These are phyloP conservation scores for Nyctanthes arbortristis DNA, from an alignment of 257 asterid species.

Conservation along the genomic window DNA sequence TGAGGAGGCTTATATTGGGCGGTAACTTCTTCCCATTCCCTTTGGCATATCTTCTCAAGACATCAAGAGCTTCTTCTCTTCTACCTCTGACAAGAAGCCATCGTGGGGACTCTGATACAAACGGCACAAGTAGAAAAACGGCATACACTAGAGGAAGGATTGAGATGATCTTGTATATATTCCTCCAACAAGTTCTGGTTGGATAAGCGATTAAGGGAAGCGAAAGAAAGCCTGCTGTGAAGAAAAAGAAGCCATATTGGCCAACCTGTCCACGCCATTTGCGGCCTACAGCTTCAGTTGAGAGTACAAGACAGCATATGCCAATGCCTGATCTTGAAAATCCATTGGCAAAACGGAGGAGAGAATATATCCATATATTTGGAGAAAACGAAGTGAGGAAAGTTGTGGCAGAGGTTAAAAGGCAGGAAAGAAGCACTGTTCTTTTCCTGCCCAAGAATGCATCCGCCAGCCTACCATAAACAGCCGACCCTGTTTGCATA, in stretches of 20 bases:
- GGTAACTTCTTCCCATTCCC: constrained; percentile 52
- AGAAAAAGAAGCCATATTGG: constrained; percentile 61
- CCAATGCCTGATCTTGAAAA: constrained; percentile 67
- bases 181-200: constrained; percentile 51
- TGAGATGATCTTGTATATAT: constrained; percentile 46
- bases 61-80: constrained; percentile 53
- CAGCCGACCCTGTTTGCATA: constrained; percentile 44
- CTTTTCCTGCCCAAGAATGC: constrained; percentile 51
- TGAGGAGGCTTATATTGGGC: constrained; percentile 31
- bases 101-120: constrained; percentile 61
- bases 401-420: constrained; percentile 47
- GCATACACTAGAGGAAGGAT: constrained; percentile 46
- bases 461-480: constrained; percentile 47
- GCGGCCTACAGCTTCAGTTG: constrained; percentile 59
- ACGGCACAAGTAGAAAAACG: constrained; percentile 46
- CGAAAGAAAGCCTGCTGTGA: constrained; percentile 57
- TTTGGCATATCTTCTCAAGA: constrained; percentile 50
- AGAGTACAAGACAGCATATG: constrained; percentile 52
- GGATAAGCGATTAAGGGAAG: constrained; percentile 63
- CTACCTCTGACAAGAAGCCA: constrained; percentile 63
- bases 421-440: constrained; percentile 49
- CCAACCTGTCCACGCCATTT: constrained; percentile 63
- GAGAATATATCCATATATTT: constrained; percentile 56
- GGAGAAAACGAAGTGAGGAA: constrained; percentile 58
- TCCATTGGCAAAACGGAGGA: constrained; percentile 55